phyloP scores from a whole-genome alignment of 345 rosid species.

The Zanthoxylum bungeanum region DNA sequence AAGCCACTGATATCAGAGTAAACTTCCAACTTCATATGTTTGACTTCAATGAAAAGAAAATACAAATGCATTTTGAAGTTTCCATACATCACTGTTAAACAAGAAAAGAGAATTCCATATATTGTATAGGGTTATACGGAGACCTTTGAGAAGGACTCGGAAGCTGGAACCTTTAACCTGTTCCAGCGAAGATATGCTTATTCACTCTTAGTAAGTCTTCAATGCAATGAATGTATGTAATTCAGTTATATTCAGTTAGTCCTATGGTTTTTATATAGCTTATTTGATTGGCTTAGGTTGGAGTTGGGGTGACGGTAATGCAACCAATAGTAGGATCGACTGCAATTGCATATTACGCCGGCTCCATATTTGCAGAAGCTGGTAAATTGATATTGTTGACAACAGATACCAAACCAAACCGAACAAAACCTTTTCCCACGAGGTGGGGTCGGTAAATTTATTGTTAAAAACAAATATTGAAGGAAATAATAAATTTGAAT shows the following conservation, averaged over 20 bases:
- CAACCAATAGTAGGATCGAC: conserved; percentile 43
- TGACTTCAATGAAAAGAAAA: neutral
- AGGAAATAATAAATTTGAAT: neutral
- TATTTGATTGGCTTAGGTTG: conserved; percentile 30
- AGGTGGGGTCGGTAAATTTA: neutral
- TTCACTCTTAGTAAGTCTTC: conserved; percentile 41
- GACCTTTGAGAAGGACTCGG: conserved; percentile 25
- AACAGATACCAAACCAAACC: too few species aligned
- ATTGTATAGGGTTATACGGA: conserved; percentile 36
- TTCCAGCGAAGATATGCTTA: conserved; percentile 49
- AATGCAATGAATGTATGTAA: neutral
- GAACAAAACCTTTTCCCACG: too few species aligned
- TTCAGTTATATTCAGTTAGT: neutral
- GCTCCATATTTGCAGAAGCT: conserved; percentile 43
- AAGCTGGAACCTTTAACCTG: conserved; percentile 37
- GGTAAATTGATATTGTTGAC: conserved; percentile 25
- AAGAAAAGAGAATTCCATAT: neutral
- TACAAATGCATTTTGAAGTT: neutral
- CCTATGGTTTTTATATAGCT: neutral
- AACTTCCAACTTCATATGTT: neutral
- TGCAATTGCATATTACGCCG: conserved; percentile 42
- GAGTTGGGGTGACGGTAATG: conserved; percentile 46
- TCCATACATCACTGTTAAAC: neutral
- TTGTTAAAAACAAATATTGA: neutral
- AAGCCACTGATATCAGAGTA: conserved; percentile 52